A percentile compares a stretch with the other conserved stretches of the same genome.
phyloP scores from a whole-genome alignment of 768 basidiomycete species.

The Postia placenta region DNA sequence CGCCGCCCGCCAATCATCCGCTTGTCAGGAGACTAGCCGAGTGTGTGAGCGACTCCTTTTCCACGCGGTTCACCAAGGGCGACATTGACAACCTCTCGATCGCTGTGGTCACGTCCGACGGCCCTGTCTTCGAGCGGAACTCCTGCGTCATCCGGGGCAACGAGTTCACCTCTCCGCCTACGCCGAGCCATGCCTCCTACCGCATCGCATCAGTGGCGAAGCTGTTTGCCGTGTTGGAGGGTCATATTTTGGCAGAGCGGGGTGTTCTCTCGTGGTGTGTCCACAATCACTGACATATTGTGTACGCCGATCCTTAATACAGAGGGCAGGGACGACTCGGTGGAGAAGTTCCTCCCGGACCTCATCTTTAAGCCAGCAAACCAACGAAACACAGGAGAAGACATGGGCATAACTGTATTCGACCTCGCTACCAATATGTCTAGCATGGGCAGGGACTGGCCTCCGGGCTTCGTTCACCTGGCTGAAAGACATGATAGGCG shows the following conservation, averaged over 20 bases:
- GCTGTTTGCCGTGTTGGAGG: slow-evolving; percentile 43
- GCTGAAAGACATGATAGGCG: slow-evolving; percentile 30
- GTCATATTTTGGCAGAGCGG: slow-evolving; percentile 40
- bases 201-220: slow-evolving; percentile 49
- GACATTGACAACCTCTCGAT: slow-evolving; percentile 46
- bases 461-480: slow-evolving; percentile 32
- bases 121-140: slow-evolving; percentile 38
- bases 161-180: slow-evolving; percentile 19
- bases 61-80: no score
- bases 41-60: no score
- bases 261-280: slow-evolving; percentile 29
- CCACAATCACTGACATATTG: background rate
- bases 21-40: no score
- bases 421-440: slow-evolving; percentile 27
- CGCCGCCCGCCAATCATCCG: no score
- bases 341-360: slow-evolving; percentile 37
- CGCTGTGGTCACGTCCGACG: slow-evolving; percentile 40
- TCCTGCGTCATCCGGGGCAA: slow-evolving; percentile 41
- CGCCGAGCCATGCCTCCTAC: slow-evolving; percentile 38
- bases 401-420: slow-evolving; percentile 18
- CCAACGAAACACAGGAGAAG: slow-evolving; percentile 2
- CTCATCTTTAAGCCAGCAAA: slow-evolving; percentile 25
- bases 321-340: slow-evolving; percentile 40
- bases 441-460: slow-evolving; percentile 31
- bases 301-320: background rate